Evolutionary conservation across 345 rosid genomes (phyloP).

Genomic region (Aquilaria malaccensis): DNA sequence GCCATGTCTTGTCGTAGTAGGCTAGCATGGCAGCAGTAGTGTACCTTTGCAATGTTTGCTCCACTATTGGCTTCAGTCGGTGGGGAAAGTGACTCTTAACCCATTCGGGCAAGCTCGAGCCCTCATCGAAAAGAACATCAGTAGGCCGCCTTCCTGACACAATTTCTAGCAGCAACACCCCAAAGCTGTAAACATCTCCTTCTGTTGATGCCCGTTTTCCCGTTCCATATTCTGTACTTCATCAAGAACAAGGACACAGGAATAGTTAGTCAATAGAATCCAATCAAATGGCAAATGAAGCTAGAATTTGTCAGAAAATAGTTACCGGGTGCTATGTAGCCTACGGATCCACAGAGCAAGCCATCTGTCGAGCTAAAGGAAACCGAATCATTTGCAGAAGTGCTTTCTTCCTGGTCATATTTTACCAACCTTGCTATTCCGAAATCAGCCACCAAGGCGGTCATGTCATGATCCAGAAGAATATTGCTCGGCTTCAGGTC

Average conservation of each 20-base stretch:
- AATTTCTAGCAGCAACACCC: constrained; percentile 73
- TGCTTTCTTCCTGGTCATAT: constrained; percentile 28
- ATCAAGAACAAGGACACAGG: constrained; percentile 1
- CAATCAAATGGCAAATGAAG: too few relatives aligned
- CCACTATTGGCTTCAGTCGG: constrained; percentile 49
- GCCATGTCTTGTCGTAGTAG: constrained; percentile 30
- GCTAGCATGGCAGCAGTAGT: constrained; percentile 28
- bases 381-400: constrained; percentile 31
- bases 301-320: neutral
- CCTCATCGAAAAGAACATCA: constrained; percentile 44
- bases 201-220: constrained; percentile 67
- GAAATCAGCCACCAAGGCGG: constrained; percentile 84
- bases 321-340: constrained; percentile 94
- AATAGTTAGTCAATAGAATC: too few relatives aligned
- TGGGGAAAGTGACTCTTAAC: constrained; percentile 63
- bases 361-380: constrained; percentile 71
- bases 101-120: constrained; percentile 74
- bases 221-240: constrained; percentile 72
- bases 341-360: constrained; percentile 75
- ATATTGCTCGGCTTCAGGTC: constrained; percentile 95
- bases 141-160: constrained; percentile 69
- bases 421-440: constrained; percentile 70
- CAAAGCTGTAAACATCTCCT: constrained; percentile 90
- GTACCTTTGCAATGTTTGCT: constrained; percentile 44
- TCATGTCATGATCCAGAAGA: constrained; percentile 83